Percentiles rank a stretch among this genome's conserved stretches.
These are phyloP conservation scores for Pulveroboletus sp. DNA, from an alignment of 768 basidiomycete species.

Conservation along the genomic window DNA sequence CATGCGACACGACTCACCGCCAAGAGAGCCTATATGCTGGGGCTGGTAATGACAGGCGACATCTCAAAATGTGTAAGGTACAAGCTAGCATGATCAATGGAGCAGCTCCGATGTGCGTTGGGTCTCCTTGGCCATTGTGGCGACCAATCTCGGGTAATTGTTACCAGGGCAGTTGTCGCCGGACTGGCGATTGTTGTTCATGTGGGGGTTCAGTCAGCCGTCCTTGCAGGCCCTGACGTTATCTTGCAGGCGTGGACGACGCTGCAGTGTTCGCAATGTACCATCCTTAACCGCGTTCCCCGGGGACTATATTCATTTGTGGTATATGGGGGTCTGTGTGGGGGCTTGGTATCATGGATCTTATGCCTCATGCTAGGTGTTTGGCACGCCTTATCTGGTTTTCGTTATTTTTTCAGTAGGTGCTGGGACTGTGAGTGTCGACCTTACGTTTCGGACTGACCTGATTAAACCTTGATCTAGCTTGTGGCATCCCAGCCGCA, in stretches of 20 bases:
- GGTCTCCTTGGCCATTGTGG: not conserved
- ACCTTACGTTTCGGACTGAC: conserved; percentile 8
- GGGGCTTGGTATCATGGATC: not conserved
- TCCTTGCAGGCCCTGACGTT: conserved; percentile 2
- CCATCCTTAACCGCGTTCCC: conserved; percentile 18
- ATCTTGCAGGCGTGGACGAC: conserved; percentile 35
- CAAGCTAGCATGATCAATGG: conserved; percentile 54
- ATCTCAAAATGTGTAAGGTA: conserved; percentile 37
- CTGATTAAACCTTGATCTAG: conserved; percentile 16
- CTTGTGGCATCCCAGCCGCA: conserved; percentile 13
- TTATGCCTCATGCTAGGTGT: conserved; percentile 28
- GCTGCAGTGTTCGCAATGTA: conserved; percentile 23
- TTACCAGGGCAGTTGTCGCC: conserved; percentile 38
- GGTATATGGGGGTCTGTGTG: conserved; percentile 13
- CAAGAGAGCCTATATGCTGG: conserved; percentile 33
- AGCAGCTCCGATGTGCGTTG: conserved; percentile 47
- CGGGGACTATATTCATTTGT: conserved; percentile 22
- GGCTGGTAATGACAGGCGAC: conserved; percentile 17
- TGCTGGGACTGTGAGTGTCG: conserved; percentile 35
- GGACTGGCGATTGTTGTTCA: conserved; percentile 40
- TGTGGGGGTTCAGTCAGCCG: conserved; percentile 20
- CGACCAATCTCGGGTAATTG: not conserved
- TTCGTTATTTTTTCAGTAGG: conserved; percentile 39
- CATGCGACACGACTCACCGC: conserved; percentile 6
- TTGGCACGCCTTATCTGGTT: conserved; percentile 37